A percentile compares a stretch with the other conserved stretches of the same genome.
phyloP scores from a whole-genome alignment of 495 filamentous ascomycete species.

The Endocarpon pusillum region DNA sequence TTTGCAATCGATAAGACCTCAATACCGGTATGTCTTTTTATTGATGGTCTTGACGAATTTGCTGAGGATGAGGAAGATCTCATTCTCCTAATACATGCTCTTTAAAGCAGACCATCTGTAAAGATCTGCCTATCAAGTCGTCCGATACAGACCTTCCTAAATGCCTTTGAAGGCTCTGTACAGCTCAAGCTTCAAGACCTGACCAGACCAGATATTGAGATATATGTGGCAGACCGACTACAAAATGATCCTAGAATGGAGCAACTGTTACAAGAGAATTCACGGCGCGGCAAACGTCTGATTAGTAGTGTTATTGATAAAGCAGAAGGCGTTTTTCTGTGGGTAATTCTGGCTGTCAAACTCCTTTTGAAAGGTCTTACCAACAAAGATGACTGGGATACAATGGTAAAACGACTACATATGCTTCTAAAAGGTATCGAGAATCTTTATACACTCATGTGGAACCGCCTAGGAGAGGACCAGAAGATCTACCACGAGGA shows the following conservation, averaged over 20 bases:
- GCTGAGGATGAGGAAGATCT: background rate
- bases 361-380: background rate
- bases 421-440: background rate
- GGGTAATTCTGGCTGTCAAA: background rate
- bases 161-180: background rate
- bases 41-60: constrained; percentile 2
- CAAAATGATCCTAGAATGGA: background rate
- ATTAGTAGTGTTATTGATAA: constrained; percentile 1
- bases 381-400: background rate
- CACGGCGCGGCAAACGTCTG: background rate
- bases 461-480: background rate
- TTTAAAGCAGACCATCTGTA: background rate
- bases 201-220: background rate
- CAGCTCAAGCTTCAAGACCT: constrained; percentile 1
- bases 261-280: background rate
- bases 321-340: constrained; percentile 1
- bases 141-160: background rate
- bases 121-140: constrained; percentile 1
- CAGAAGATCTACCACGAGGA: constrained; percentile 1
- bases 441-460: background rate
- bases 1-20: background rate
- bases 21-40: background rate
- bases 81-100: background rate
- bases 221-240: background rate
- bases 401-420: background rate